Base-by-base conservation (phyloP, 306 rosid genomes). In the Vicia faba region DNA sequence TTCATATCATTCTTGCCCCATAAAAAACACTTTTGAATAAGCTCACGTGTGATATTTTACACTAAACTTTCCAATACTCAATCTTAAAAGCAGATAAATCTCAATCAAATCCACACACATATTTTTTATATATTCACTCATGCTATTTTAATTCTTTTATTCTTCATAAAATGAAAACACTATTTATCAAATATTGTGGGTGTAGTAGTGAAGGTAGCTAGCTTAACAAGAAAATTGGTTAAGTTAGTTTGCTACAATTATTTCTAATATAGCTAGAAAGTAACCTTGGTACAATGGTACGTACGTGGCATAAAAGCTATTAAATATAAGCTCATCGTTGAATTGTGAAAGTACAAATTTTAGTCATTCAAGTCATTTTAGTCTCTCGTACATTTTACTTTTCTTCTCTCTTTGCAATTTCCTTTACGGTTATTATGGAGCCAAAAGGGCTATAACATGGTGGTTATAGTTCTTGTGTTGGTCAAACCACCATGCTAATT, bases 401-500 rank as follows among this genome's bases (percentile, higher is more conserved):
- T 20, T 20, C 16, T 23, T 12, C 33, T 23, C 31, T 40, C 7
- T 29, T 3, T 40, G 5, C 45, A 11, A 10, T 40, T 40, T 40
- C 5, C 11, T 40, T 40, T 40, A 40, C 35, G 3, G 4, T 29
- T 29, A 5, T 29, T 29, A 29, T 29, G 51, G 61, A 69, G 25
- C 8, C 25, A 64, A 12, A 35, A 58, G 44, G 71, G 63, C 25
- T 64, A 72, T 50, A 55, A 10, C 28, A 6, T 16, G 38, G 55
- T 59, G 25, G 67, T 46, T 33, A 11, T 39, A 11, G 40, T 70
- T 48, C 39, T 15, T 25, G 55, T 64, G 67, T 31, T 25, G 70
- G 66, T 75, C 70, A 66, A 75, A 75, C 75, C 59, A 68, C 74
- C 43, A 1, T 39, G 64, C 59, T 31, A 61, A 61, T 68, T 75